Percentiles rank a stretch among this genome's conserved stretches.
phyloP scores from a whole-genome alignment of 2,329 filamentous ascomycete genomes.

The Teratosphaeria epicoccoides region DNA sequence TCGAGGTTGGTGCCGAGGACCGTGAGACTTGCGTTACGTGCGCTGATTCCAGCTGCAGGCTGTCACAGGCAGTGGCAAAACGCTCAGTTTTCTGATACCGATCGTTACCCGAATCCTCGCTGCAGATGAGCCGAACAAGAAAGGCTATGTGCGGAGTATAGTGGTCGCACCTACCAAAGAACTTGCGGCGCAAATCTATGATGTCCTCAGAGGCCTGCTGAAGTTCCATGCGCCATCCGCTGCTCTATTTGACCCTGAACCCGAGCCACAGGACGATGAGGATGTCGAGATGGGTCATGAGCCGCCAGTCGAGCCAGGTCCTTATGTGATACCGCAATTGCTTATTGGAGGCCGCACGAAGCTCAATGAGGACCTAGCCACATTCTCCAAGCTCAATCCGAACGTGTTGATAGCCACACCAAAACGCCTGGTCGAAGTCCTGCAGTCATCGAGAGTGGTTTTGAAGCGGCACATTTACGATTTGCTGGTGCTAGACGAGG shows the following conservation, averaged over 20 bases:
- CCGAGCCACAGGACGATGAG: constrained; percentile 27
- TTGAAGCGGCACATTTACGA: constrained; percentile 52
- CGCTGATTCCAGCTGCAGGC: constrained; percentile 39
- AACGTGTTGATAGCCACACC: constrained; percentile 88
- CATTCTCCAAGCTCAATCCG: constrained; percentile 71
- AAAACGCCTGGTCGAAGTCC: constrained; percentile 75
- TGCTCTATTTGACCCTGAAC: constrained; percentile 47
- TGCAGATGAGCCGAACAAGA: constrained; percentile 71
- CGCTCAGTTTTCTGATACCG: constrained; percentile 73
- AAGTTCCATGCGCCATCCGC: constrained; percentile 75
- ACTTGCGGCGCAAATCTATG: constrained; percentile 79
- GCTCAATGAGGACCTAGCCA: constrained; percentile 73
- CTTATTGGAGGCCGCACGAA: constrained; percentile 75
- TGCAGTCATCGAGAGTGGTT: constrained; percentile 55
- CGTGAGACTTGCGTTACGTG: neutral
- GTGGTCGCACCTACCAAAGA: constrained; percentile 89
- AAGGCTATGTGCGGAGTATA: constrained; percentile 81
- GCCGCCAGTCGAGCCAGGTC: constrained; percentile 34
- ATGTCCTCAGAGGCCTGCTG: constrained; percentile 65
- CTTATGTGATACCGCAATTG: constrained; percentile 68
- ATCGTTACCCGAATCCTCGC: constrained; percentile 72
- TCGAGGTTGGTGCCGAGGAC: constrained; percentile 47
- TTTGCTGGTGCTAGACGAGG: constrained; percentile 85
- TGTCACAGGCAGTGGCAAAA: constrained; percentile 87
- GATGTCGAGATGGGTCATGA: constrained; percentile 30